Evolutionary conservation across 139 green algal species (phyloP).

Genomic region (Gonium pectorale): DNA sequence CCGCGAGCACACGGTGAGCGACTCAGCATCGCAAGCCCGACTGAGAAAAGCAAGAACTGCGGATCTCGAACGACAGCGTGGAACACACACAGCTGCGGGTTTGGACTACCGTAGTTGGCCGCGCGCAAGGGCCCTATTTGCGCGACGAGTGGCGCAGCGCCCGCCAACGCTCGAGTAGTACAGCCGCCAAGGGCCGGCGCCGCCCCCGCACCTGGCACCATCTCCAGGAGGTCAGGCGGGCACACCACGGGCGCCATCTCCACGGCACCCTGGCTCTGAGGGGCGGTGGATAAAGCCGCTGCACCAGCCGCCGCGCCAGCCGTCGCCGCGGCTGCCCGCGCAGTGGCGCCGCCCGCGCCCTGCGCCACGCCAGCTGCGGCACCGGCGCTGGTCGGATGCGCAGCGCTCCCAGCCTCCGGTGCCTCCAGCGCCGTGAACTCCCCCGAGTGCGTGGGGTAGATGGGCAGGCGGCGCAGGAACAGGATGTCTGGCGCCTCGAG

Average conservation of each 20-base stretch:
- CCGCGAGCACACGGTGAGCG: no score
- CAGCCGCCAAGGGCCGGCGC: no score
- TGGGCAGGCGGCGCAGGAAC: conserved; percentile 54
- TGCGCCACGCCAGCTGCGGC: not conserved
- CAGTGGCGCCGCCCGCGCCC: not conserved
- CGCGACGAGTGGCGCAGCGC: no score
- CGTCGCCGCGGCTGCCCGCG: not conserved
- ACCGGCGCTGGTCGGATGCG: not conserved
- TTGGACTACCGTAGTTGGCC: no score
- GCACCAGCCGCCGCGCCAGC: not conserved
- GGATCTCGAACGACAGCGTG: no score
- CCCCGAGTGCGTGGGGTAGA: conserved; percentile 49
- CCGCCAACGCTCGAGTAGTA: no score
- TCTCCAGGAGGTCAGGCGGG: conserved; percentile 10
- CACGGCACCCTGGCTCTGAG: no score
- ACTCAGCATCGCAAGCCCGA: no score
- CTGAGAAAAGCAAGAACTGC: no score
- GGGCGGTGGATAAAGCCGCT: no score
- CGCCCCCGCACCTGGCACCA: conserved; percentile 39
- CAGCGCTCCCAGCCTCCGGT: not conserved
- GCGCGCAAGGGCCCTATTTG: no score
- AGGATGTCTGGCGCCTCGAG: conserved; percentile 33
- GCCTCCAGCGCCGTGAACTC: conserved; percentile 12
- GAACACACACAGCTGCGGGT: no score
- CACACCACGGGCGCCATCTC: conserved; percentile 3